A percentile compares a stretch with the other conserved stretches of the same genome.
Evolutionary conservation across 2,329 filamentous ascomycete species (phyloP).

Genomic region (Ophiostoma perfectum): DNA sequence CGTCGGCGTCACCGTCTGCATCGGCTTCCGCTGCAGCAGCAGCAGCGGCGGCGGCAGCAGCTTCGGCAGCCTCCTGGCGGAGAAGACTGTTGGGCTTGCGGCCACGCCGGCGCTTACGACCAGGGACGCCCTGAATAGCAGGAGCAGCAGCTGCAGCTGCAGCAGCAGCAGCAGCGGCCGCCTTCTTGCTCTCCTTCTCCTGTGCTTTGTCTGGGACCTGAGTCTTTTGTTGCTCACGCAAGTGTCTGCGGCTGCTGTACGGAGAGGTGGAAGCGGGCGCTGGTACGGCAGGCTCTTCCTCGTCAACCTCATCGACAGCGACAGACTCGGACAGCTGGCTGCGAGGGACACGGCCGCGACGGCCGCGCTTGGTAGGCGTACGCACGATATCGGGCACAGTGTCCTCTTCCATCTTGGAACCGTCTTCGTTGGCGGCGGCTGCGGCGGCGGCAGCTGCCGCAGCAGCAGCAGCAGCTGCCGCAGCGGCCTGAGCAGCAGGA

Average conservation of each 20-base stretch:
- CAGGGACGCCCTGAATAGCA: not conserved
- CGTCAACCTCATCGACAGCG: conserved; percentile 20
- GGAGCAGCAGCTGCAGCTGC: not conserved
- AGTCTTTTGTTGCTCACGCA: conserved; percentile 11
- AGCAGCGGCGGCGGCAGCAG: conserved; percentile 12
- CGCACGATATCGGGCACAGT: not conserved
- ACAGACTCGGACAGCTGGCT: conserved; percentile 27
- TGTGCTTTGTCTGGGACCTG: conserved; percentile 1
- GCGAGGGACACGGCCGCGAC: conserved; percentile 22
- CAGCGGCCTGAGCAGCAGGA: conserved; percentile 12
- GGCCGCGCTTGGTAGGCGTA: conserved; percentile 22
- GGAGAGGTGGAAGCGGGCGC: conserved; percentile 4
- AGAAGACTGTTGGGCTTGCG: conserved; percentile 21
- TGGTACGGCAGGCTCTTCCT: not conserved
- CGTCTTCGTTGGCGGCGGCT: not conserved
- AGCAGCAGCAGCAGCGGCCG: not conserved
- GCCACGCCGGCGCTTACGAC: conserved; percentile 20
- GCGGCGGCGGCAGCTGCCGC: not conserved
- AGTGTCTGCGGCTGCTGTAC: conserved; percentile 4
- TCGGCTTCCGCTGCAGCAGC: conserved; percentile 10
- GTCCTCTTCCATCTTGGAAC: conserved; percentile 14
- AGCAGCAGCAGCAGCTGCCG: conserved; percentile 15
- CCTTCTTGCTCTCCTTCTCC: conserved; percentile 12
- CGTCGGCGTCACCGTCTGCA: not conserved
- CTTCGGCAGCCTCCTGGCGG: conserved; percentile 15